Evolutionary conservation across 208 protist species (phyloP).

Genomic region (Crithidia brevicula): DNA sequence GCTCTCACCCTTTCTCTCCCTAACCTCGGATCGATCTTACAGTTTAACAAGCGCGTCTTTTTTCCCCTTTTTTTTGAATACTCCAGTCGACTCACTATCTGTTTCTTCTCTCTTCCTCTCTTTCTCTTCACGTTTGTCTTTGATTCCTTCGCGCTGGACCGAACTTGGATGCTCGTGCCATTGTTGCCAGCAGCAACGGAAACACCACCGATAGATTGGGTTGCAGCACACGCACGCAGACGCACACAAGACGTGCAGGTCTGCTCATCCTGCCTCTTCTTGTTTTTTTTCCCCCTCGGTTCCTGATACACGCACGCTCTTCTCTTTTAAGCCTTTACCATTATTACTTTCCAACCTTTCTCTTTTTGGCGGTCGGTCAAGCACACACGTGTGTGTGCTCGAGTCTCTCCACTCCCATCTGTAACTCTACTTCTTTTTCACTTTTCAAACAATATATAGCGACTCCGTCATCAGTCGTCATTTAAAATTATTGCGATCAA

Average conservation of each 20-base stretch:
- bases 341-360: not conserved
- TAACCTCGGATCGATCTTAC: not conserved
- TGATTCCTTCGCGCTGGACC: too few species aligned
- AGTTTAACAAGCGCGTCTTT: too few species aligned
- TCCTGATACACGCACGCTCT: not conserved
- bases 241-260: not conserved
- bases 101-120: not conserved
- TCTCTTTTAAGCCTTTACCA: not conserved
- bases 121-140: not conserved
- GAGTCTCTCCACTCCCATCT: not conserved
- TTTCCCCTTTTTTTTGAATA: not conserved
- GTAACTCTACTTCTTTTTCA: conserved; percentile 14
- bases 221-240: conserved; percentile 1
- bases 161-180: not conserved
- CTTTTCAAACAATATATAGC: too few species aligned
- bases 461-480: too few species aligned
- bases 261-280: not conserved
- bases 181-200: not conserved
- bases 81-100: not conserved
- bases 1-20: not conserved
- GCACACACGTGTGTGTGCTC: not conserved
- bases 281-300: not conserved
- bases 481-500: too few species aligned
- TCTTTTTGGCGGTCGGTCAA: too few species aligned
- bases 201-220: not conserved